phyloP scores from a whole-genome alignment of 2,329 filamentous ascomycete species.

The Trichoderma pleuroti region DNA sequence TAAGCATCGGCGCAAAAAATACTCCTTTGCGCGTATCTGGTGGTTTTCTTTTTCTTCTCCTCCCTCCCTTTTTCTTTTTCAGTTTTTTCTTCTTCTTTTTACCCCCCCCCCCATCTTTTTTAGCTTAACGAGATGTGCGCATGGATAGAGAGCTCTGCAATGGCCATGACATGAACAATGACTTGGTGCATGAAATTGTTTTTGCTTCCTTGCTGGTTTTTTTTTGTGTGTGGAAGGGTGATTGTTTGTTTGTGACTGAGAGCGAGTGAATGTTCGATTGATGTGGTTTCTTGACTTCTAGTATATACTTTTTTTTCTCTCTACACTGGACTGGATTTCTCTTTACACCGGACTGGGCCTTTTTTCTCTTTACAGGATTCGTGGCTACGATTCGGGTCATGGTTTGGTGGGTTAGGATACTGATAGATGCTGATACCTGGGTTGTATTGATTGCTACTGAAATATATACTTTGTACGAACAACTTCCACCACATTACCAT shows the following conservation, averaged over 20 bases:
- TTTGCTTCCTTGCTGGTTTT: not conserved
- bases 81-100: not conserved
- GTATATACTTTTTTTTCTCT: not conserved
- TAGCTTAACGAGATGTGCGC: conserved; percentile 24
- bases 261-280: not conserved
- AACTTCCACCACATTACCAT: not conserved
- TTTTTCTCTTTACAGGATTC: not conserved
- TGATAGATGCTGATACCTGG: conserved; percentile 13
- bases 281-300: not conserved
- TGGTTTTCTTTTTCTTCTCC: not conserved
- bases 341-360: not conserved
- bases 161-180: conserved; percentile 19
- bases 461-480: not conserved
- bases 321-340: not conserved
- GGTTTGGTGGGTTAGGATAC: not conserved
- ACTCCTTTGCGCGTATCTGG: conserved; percentile 6
- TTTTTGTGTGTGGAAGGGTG: not conserved
- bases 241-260: not conserved
- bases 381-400: not conserved
- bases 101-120: not conserved
- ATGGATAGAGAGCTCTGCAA: conserved; percentile 26
- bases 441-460: conserved; percentile 1
- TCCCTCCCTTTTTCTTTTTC: not conserved
- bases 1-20: conserved; percentile 22
- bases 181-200: conserved; percentile 14